These are phyloP conservation scores for Paramecium pentaurelia DNA, from an alignment of 73 alveolate genomes.

Conservation along the genomic window DNA sequence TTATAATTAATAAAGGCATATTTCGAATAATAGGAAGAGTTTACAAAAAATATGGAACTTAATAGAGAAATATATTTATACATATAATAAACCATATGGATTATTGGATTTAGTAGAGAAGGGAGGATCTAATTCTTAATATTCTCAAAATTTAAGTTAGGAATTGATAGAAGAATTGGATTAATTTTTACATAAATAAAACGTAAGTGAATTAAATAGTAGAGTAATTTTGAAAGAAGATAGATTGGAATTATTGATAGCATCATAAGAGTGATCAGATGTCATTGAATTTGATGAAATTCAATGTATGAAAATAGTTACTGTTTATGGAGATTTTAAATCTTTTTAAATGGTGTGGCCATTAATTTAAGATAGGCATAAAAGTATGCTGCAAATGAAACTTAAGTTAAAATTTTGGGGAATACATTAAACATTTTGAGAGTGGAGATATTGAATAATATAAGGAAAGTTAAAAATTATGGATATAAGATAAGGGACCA, in stretches of 20 bases:
- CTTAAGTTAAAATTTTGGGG: slow-evolving; percentile 74
- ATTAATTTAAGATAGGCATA: slow-evolving; percentile 74
- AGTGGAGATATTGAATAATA: slow-evolving; percentile 89
- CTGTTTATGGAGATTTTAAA: slow-evolving; percentile 84
- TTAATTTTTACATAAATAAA: slow-evolving; percentile 63
- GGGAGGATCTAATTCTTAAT: slow-evolving; percentile 68
- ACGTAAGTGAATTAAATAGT: slow-evolving; percentile 64
- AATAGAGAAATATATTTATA: slow-evolving; percentile 41
- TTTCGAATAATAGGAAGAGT: slow-evolving; percentile 51
- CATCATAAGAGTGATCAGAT: slow-evolving; percentile 57
- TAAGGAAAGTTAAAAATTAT: slow-evolving; percentile 89
- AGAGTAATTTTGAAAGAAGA: slow-evolving; percentile 68
- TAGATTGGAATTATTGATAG: slow-evolving; percentile 63
- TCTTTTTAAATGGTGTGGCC: slow-evolving; percentile 80
- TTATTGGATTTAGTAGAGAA: background rate
- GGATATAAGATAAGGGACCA: slow-evolving; percentile 95
- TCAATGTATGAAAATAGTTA: slow-evolving; percentile 56
- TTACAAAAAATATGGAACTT: slow-evolving; percentile 63
- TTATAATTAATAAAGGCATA: slow-evolving; percentile 45
- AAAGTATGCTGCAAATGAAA: slow-evolving; percentile 81
- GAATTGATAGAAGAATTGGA: slow-evolving; percentile 73
- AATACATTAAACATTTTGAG: slow-evolving; percentile 83
- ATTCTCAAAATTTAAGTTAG: slow-evolving; percentile 71
- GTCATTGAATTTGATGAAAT: slow-evolving; percentile 52
- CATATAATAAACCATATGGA: slow-evolving; percentile 39